Base-by-base conservation (phyloP, 257 asterid genomes). In the Phtheirospermum japonicum region DNA sequence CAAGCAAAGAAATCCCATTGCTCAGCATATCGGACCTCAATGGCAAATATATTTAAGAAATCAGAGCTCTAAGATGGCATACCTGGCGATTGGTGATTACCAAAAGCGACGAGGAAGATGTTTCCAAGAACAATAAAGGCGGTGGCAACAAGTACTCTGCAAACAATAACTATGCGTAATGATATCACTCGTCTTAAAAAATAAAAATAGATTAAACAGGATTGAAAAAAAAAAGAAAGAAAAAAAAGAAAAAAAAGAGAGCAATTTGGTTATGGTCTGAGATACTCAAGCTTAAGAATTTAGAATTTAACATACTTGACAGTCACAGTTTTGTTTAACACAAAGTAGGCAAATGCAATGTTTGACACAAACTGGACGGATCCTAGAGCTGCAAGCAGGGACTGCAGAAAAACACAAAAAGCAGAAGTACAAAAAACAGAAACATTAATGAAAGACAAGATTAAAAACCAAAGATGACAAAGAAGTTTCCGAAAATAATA, bases 41-140 rank as follows among this genome's bases (percentile, higher is more conserved):
- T 36, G 42, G 1, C 28, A 23, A 23, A 23, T 1, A 23, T 23
- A 23, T 1, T 60, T 33, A 36, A 53, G 60, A 68, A 39, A 23
- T 28, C 66, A 59, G 51, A 20, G 61, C 33, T 76, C 73, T 20
- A 40, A 56, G 71, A 72, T 67, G 68, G 71, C 50, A 69, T 79
- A 91, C 98, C 96, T 71, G 98, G 98, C 58, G 98, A 91, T 59
- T 91, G 98, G 82, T 91, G 98, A 83, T 91, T 88, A 32, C 98
- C 98, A 66, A 91, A 91, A 70, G 98, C 98, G 74, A 91, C 98
- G 57, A 91, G 95, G 83, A 91, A 88, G 75, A 88, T 80, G 79
- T 91, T 91, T 64, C 98, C 98, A 26, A 91, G 86, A 68, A 91
- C 98, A 78, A 91, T 84, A 75, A 91, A 91, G 69, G 95, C 85